Base-by-base conservation (phyloP, 345 rosid species). In the Ceriops decandra region DNA sequence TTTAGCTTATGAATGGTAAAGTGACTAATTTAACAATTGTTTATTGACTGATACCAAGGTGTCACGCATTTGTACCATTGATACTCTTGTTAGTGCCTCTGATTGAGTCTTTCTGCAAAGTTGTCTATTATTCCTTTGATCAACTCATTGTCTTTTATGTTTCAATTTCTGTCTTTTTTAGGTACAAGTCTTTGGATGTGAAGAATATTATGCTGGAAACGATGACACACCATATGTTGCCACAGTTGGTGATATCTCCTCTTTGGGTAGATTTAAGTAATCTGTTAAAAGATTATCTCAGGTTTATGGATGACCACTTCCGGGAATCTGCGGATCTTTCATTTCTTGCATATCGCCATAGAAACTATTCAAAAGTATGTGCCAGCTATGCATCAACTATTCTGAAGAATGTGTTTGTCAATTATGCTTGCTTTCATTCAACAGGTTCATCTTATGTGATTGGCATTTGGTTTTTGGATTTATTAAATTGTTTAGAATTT, bases 311-410 rank as follows among this genome's bases (percentile, higher is more conserved):
- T 87, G 99, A 95, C 64, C 93, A 95, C 83, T 86, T 90, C 57
- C 83, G 90, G 78, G 99, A 95, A 82, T 95, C 96, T 20, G 95
- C 98, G 69, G 99, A 95, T 80, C 97, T 95, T 64, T 91, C 99
- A 24, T 91, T 84, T 81, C 96, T 95, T 64, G 98, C 98, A 17
- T 95, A 95, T 79, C 96, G 98, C 70, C 96, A 95, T 65, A 84
- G 97, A 85, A 95, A 90, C 82, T 95, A 91, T 82, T 88, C 98
- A 59, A 95, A 95, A 77, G 99, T 90, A 42, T 42, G 49, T 42
- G 8, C 49, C 17, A 13, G 19, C 49, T 5, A 42, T 42, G 49
- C 49, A 42, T 42, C 49, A 90, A 90, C 80, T 95, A 91, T 82
- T 88, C 98, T 57, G 91, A 95, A 77, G 99, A 88, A 86, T 76